These are phyloP conservation scores for Hippophae tibetana DNA, from an alignment of 306 rosid species.

Conservation along the genomic window DNA sequence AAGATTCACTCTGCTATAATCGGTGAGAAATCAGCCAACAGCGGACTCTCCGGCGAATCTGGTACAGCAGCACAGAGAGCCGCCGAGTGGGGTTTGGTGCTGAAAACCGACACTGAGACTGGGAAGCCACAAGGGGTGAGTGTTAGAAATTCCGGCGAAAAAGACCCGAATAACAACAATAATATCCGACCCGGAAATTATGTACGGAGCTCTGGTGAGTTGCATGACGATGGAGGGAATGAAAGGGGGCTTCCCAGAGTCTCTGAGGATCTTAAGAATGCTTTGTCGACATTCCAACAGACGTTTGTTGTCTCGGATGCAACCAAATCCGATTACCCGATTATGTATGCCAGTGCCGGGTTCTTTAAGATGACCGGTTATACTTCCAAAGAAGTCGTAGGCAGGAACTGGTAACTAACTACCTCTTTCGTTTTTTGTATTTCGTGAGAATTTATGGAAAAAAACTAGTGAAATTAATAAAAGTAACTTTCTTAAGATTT, in stretches of 20 bases:
- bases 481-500: too few relatives aligned
- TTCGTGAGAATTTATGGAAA: too few relatives aligned
- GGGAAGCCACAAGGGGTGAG: slow-evolving; percentile 75
- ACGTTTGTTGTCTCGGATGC: slow-evolving; percentile 93
- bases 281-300: slow-evolving; percentile 78
- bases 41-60: slow-evolving; percentile 10
- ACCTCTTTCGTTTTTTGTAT: too few relatives aligned
- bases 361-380: slow-evolving; percentile 96
- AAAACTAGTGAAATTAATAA: too few relatives aligned
- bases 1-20: slow-evolving; percentile 26
- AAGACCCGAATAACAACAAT: slow-evolving; percentile 26
- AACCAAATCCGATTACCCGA: slow-evolving; percentile 84
- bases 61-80: slow-evolving; percentile 67
- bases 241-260: slow-evolving; percentile 56
- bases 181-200: slow-evolving; percentile 23
- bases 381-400: slow-evolving; percentile 75
- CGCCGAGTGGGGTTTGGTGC: slow-evolving; percentile 90
- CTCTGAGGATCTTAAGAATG: slow-evolving; percentile 70
- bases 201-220: slow-evolving; percentile 58
- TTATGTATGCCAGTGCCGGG: slow-evolving; percentile 86
- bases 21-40: slow-evolving; percentile 17
- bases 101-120: slow-evolving; percentile 67
- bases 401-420: slow-evolving; percentile 63
- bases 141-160: slow-evolving; percentile 60
- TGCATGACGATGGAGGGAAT: slow-evolving; percentile 41